Base-by-base conservation (phyloP, 768 basidiomycete genomes). In the Mycena floridula region DNA sequence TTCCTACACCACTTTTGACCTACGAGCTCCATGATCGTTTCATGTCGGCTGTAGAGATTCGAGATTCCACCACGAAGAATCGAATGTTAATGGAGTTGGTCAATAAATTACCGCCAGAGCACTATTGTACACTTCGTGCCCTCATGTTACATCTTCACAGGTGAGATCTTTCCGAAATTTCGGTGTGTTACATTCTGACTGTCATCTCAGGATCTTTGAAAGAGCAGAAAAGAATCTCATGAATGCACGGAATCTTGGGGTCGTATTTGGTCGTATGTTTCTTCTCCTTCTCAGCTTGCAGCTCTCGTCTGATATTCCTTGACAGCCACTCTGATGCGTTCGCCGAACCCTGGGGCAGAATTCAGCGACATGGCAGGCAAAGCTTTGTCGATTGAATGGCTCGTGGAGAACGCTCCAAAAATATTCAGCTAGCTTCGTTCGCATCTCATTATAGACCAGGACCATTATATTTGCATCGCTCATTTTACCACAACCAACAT, bases 301-400 rank as follows among this genome's bases (percentile, higher is more conserved):
- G 16, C 13, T 35, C 18, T 5, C 28, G 42, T 38, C 43, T 55
- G 28, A 52, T 37, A 21, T 38, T 25, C n/a, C 54, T 44, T 43
- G 58, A 2, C 52, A 98, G 94, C 95, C 9, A 98, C 95, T 1
- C 72, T 99, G 16, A 89, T 97, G 84, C 81, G 89, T 55, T 94
- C 95, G 7, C 76, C 79, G 25, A 86, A 94, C 59, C 82, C 86
- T 3, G 74, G 76, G 22, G 80, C 89, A 15, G 96, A 98, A 67
- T 97, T 97, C 67, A 86, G 82, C 56, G 95, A 99, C 62, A 98
- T 98, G 89, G 94, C 90, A 7, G 90, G 91, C 43, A 97, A 95
- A 65, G 90, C 95, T 5, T 75, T 93, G 47, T 81, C 86, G 55
- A 74, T 99, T 41, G 92, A 96, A 62, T 96, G 93, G 87, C 78